Evolutionary conservation across 345 rosid genomes (phyloP), one percentile per base, ranked within the genome.

Genomic region (Salix brachista): DNA sequence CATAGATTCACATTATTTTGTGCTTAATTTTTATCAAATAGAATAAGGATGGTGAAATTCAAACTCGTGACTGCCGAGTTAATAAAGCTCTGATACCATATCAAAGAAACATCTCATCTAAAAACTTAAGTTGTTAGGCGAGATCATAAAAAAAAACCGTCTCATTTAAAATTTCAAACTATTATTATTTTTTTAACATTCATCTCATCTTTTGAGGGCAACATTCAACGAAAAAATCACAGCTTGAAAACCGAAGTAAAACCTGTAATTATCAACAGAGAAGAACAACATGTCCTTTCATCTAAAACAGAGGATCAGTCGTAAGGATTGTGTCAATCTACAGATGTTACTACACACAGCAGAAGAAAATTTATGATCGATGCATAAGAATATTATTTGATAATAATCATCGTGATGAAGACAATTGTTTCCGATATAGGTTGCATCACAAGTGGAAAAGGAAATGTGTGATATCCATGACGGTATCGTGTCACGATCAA

Each of bases 31-130:
- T 34, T 34, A 34, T 34, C 1, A 34, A 0, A 34, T 34, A 34
- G 1, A 34, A 34, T 4, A 0, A 34, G 36, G 0, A 34, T 34
- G 5, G 1, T 34, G 0, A 34, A 2, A 4, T 34, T 34, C 5
- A 34, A 34, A 34, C 5, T 34, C 5, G 1, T 34, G 1, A 4
- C 0, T 2, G 5, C 0, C 0, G 1, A 34, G 1, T 34, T 0
- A 34, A 34, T 2, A 34, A 34, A 0, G 0, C 0, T 34, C 5
- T 34, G 36, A 34, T 34, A 34, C 36, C 36, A 34, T 34, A 34
- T 34, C 1, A 34, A 34, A 0, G 0, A 4, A 34, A 0, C 0
- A 34, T 34, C 6, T 34, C 6, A 32, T 0, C 5, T 32, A 4
- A 30, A 30, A 30, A 30, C 0, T 30, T 30, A 30, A 2, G 0